Evolutionary conservation across 108 stramenopile species (phyloP), one percentile per base, ranked within the genome.

Genomic region (Aureococcus anophagefferens): DNA sequence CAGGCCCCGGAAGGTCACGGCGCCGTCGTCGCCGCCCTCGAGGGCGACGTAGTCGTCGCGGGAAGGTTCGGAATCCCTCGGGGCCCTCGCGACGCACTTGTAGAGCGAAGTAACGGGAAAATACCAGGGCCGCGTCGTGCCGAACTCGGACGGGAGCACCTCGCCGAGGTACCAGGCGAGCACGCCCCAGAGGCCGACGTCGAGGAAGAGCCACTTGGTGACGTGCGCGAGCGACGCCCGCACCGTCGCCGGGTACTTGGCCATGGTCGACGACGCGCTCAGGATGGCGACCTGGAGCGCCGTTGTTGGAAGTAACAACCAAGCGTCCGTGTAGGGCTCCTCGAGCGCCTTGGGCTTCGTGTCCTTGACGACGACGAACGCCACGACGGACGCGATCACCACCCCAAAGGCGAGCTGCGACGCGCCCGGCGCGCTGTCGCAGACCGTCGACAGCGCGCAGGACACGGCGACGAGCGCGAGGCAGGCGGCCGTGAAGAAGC

Each of bases 101-200:
- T 33, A 0, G 14, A 44, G n/a, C 30, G 14, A 7, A 4, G 37
- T 31, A 16, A 70, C 5, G 51, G 31, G 25, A 62, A 70, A 70
- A 16, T 17, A 11, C 13, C 29, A 28, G 13, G 14, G 46, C 5
- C 7, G 14, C 30, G 28, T 1, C 13, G n/a, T 77, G 30, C 82
- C 82, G 59, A 63, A 80, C 72, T 79, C 74, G 59, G 72, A 66
- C 28, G 82, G 82, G 5, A 83, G 40, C 33, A 80, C 74, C 65
- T 72, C 35, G n/a, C 85, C 85, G 15, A 86, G 68, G 67, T 86
- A 86, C 80, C 80, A 83, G 1, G 85, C 84, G 5, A 85, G 46
- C 21, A 79, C 15, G 18, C 76, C 74, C 68, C 81, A 86, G 30
- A 85, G 34, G 32, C 76, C 30, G 28, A 73, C 64, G 62, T 85